phyloP scores from a whole-genome alignment of 129 eudicot genomes.

The Dittrichia graveolens region DNA sequence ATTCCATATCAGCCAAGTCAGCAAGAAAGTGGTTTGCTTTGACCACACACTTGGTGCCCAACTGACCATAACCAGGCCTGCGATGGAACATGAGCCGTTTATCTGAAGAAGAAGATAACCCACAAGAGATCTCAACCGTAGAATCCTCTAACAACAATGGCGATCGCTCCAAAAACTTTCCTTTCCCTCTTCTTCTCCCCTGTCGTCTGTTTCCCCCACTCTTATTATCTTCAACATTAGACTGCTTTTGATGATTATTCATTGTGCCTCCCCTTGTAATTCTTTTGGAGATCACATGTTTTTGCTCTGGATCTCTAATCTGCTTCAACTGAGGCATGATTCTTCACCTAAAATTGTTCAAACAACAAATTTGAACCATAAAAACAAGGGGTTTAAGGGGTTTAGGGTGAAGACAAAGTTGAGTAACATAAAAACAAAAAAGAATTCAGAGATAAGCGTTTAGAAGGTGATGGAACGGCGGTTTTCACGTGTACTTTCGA shows the following conservation, averaged over 20 bases:
- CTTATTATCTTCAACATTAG: constrained; percentile 5
- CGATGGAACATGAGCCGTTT: constrained; percentile 44
- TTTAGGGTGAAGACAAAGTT: constrained; percentile 32
- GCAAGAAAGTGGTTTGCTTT: constrained; percentile 65
- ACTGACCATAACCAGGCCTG: constrained; percentile 63
- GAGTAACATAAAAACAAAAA: constrained; percentile 28
- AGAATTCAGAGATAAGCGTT: constrained; percentile 23
- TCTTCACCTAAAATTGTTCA: constrained; percentile 29
- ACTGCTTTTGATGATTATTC: constrained; percentile 6
- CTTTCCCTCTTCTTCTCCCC: constrained; percentile 56
- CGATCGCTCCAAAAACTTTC: constrained; percentile 26
- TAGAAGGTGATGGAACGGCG: constrained; percentile 38
- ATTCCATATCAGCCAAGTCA: constrained; percentile 52
- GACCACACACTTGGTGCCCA: constrained; percentile 64
- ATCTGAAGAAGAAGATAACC: constrained; percentile 22
- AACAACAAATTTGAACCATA: neutral
- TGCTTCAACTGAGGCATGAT: constrained; percentile 57
- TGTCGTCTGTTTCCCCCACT: constrained; percentile 26
- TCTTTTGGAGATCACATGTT: constrained; percentile 53
- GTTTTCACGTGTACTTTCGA: constrained; percentile 41
- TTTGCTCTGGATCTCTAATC: constrained; percentile 49
- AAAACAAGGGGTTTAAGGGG: neutral
- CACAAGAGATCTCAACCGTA: constrained; percentile 23
- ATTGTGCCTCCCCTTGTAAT: constrained; percentile 23
- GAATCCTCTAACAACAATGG: constrained; percentile 24